These are phyloP conservation scores for Pulveroboletus sp. DNA, from an alignment of 768 basidiomycete species.

Conservation along the genomic window DNA sequence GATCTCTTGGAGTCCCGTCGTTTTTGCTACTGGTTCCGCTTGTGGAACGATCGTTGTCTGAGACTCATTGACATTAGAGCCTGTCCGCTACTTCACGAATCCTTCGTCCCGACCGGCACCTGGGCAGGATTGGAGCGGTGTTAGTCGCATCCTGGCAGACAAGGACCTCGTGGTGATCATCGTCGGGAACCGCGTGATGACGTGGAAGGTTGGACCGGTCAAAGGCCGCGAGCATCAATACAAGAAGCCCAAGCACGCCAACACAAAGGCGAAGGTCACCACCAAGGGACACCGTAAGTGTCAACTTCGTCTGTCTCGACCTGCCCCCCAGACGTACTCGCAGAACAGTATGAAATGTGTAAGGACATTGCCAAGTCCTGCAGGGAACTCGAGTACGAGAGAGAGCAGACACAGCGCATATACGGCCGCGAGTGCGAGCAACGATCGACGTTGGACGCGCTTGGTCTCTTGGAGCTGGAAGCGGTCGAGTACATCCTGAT, in stretches of 20 bases:
- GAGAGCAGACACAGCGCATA: constrained; percentile 30
- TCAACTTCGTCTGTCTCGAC: too few relatives aligned
- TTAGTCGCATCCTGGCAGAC: constrained; percentile 56
- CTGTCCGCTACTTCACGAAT: constrained; percentile 49
- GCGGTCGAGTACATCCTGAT: too few relatives aligned
- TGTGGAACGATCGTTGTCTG: constrained; percentile 57
- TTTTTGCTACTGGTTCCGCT: constrained; percentile 63
- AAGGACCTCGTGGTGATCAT: constrained; percentile 52
- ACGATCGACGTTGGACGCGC: constrained; percentile 46
- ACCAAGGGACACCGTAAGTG: too few relatives aligned
- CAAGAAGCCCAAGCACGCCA: too few relatives aligned
- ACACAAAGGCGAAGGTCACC: too few relatives aligned
- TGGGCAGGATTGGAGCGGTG: constrained; percentile 38
- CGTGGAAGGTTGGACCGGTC: too few relatives aligned
- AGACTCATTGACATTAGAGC: constrained; percentile 64
- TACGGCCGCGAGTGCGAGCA: constrained; percentile 58
- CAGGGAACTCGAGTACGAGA: too few relatives aligned
- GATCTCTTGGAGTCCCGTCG: too few relatives aligned
- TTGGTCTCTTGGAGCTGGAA: constrained; percentile 78
- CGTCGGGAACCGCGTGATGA: constrained; percentile 58
- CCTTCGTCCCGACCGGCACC: constrained; percentile 38
- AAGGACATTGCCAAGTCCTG: too few relatives aligned
- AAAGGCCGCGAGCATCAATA: too few relatives aligned
- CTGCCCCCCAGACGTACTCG: too few relatives aligned
- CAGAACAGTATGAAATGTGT: too few relatives aligned